Evolutionary conservation across 495 filamentous ascomycete species (phyloP).

Genomic region (Parathielavia appendiculata): DNA sequence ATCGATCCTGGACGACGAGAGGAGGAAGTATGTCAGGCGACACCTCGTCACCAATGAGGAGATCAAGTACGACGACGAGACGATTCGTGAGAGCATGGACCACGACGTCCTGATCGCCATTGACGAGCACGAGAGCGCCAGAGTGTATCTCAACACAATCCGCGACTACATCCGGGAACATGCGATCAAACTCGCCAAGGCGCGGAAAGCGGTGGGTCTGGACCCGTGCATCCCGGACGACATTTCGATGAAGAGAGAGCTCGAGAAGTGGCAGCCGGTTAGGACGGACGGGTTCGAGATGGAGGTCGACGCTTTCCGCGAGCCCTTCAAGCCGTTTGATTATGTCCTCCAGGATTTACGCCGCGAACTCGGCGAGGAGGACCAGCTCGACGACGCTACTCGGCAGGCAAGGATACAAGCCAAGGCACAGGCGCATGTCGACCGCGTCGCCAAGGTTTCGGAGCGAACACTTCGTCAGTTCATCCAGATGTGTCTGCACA

Average conservation of each 20-base stretch:
- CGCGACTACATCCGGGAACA: conserved; percentile 56
- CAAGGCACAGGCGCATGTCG: conserved; percentile 37
- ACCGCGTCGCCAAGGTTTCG: conserved; percentile 78
- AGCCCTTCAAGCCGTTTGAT: conserved; percentile 3
- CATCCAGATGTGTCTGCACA: conserved; percentile 74
- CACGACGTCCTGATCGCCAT: conserved; percentile 42
- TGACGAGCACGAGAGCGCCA: conserved; percentile 79
- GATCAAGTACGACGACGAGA: conserved; percentile 60
- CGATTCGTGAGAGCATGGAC: conserved; percentile 46
- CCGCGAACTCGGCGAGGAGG: conserved; percentile 9
- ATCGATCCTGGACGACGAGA: conserved; percentile 58
- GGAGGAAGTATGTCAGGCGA: conserved; percentile 58
- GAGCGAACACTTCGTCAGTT: conserved; percentile 65
- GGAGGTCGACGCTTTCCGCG: conserved; percentile 9
- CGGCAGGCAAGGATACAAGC: conserved; percentile 7
- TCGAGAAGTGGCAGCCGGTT: conserved; percentile 21
- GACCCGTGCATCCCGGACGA: conserved; percentile 30
- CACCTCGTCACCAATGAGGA: conserved; percentile 42
- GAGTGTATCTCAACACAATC: conserved; percentile 75
- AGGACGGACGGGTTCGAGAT: conserved; percentile 4
- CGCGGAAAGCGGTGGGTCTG: conserved; percentile 41
- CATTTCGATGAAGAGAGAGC: conserved; percentile 9
- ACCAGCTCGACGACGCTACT: conserved; percentile 1
- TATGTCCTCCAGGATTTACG: conserved; percentile 12
- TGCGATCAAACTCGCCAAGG: conserved; percentile 46